These are phyloP conservation scores for Hanseniaspora valbyensis DNA, from an alignment of 805 yeast species.

Conservation along the genomic window DNA sequence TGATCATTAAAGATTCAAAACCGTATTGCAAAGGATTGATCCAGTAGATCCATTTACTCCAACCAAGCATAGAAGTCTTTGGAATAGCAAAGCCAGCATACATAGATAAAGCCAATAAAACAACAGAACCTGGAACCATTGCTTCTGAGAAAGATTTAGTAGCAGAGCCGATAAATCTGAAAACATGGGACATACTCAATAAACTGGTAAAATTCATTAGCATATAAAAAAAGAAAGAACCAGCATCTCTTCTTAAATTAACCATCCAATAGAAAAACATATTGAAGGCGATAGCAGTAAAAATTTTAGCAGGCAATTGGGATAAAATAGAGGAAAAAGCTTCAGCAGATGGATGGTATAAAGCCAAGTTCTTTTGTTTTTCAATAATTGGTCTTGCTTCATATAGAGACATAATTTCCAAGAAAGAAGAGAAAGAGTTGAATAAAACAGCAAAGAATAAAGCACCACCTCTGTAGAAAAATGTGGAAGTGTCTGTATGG, in stretches of 20 bases:
- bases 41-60: slow-evolving; percentile 58
- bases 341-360: slow-evolving; percentile 51
- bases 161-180: slow-evolving; percentile 44
- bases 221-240: slow-evolving; percentile 44
- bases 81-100: slow-evolving; percentile 53
- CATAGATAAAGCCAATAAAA: slow-evolving; percentile 39
- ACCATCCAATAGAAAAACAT: slow-evolving; percentile 43
- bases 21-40: slow-evolving; percentile 48
- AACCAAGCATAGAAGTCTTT: slow-evolving; percentile 44
- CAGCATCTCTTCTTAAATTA: slow-evolving; percentile 41
- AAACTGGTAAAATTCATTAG: slow-evolving; percentile 36
- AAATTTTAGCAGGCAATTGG: slow-evolving; percentile 40
- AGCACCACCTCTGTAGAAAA: slow-evolving; percentile 49
- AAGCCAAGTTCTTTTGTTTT: slow-evolving; percentile 46
- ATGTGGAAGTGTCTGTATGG: slow-evolving; percentile 33
- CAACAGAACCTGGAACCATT: slow-evolving; percentile 46
- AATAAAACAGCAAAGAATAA: slow-evolving; percentile 57
- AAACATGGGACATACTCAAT: slow-evolving; percentile 43
- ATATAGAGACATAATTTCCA: slow-evolving; percentile 46
- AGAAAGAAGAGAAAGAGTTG: slow-evolving; percentile 49
- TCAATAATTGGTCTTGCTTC: slow-evolving; percentile 49
- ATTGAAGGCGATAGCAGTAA: slow-evolving; percentile 38
- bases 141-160: slow-evolving; percentile 41
- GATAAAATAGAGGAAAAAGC: slow-evolving; percentile 44
- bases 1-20: slow-evolving; percentile 47